Conservation (phyloP, 441 rosid genomes). For the Gossypium gossypioides region DNA sequence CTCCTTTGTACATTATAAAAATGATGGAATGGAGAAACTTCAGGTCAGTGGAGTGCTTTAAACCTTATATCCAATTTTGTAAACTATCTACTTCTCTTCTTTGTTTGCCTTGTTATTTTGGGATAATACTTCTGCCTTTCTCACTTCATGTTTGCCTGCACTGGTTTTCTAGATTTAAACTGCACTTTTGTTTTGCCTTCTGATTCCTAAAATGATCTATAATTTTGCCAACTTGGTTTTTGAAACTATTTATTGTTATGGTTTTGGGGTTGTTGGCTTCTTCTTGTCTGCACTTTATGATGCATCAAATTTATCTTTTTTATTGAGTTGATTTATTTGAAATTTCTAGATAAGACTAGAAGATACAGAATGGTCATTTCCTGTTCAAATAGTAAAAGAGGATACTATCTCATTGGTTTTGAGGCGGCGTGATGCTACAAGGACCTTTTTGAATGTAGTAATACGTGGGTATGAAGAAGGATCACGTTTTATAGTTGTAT, state of each 20-base stretch:
- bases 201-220: not conserved
- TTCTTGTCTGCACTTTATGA: not conserved
- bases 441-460: constrained; percentile 60
- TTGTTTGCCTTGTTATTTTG: not conserved
- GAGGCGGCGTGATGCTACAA: constrained; percentile 48
- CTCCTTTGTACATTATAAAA: constrained; percentile 52
- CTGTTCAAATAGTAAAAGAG: constrained; percentile 73
- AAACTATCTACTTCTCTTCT: not conserved
- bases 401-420: constrained; percentile 80
- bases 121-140: not conserved
- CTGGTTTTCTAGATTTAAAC: constrained; percentile 1
- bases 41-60: constrained; percentile 50
- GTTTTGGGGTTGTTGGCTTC: not conserved
- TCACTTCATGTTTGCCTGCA: not conserved
- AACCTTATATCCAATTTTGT: constrained; percentile 6
- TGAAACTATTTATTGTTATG: not conserved
- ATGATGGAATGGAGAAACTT: constrained; percentile 55
- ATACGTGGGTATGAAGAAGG: constrained; percentile 99
- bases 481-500: constrained; percentile 87
- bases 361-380: constrained; percentile 93
- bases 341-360: constrained; percentile 57
- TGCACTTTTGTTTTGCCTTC: not conserved
- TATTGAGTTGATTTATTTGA: constrained; percentile 10
- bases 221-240: not conserved
- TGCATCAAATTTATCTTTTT: not conserved